Evolutionary conservation across 148 eudicot species (phyloP), one percentile per base, ranked within the genome.

Genomic region (Nepenthes gracilis): DNA sequence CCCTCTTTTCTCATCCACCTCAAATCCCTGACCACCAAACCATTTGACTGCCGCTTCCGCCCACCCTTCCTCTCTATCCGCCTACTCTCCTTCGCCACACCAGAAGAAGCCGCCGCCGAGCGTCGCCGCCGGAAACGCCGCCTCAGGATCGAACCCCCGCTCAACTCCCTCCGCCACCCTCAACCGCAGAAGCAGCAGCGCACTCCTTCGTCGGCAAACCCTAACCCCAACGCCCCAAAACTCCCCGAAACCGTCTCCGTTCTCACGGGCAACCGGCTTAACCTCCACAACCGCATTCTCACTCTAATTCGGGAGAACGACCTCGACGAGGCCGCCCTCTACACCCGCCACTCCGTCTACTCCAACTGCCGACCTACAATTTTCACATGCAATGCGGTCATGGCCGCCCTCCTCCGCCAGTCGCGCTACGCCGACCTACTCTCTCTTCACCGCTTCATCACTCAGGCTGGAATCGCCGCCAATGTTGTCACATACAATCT

Each of bases 321-420:
- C 14, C 83, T 91, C 11, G 93, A 91, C 3, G 97, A 91, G 62
- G 97, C 97, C 2, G 93, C 95, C 2, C 64, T 91, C 47, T 71
- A 81, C 52, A 92, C 96, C 1, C 81, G 97, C 36, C 97, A 88
- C 62, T 92, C 97, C 4, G 74, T 92, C 54, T 92, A 92, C 67
- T 92, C 97, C 9, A 88, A 92, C 40, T 87, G 93, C 49, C 80
- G 89, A 4, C 97, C 97, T 11, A 88, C 94, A 0, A 84, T 88
- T 32, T 88, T 83, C 74, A 92, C 97, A 33, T 88, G 96, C 69
- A 92, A 88, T 55, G 80, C 90, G 8, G 97, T 92, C 10, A 67
- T 88, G 78, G 64, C 78, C 2, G 97, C 96, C 9, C 83, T 78
- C 43, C 73, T 83, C 5, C 82, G 97, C 2, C 93, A 85, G 58